Conservation (phyloP, 1,284 basidiomycete genomes). For the Leccinum variabile region DNA sequence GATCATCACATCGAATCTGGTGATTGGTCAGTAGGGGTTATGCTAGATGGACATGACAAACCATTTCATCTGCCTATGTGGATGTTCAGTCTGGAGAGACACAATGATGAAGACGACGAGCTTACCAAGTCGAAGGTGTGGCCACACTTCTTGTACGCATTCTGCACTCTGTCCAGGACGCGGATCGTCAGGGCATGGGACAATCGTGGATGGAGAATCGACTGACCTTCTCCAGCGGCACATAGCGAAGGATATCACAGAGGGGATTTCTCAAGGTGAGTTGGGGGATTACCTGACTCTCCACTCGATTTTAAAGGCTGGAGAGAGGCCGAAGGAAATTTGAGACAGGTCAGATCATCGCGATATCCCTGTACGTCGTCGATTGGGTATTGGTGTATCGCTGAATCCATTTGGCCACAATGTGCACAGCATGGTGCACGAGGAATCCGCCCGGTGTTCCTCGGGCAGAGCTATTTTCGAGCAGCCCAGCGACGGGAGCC, state of each 20-base stretch:
- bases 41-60: constrained; percentile 29
- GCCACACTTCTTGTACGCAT: constrained; percentile 45
- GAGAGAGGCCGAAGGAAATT: constrained; percentile 16
- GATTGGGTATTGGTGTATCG: constrained; percentile 30
- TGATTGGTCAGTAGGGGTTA: constrained; percentile 18
- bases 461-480: constrained; percentile 35
- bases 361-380: constrained; percentile 25
- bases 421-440: constrained; percentile 26
- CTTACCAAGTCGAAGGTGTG: constrained; percentile 59
- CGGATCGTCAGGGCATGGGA: constrained; percentile 1
- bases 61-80: constrained; percentile 56
- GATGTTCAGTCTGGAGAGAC: constrained; percentile 19
- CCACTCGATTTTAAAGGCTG: constrained; percentile 30
- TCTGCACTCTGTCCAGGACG: constrained; percentile 32
- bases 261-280: constrained; percentile 13
- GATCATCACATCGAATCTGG: constrained; percentile 59
- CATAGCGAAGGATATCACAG: constrained; percentile 21
- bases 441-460: constrained; percentile 33
- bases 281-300: neutral
- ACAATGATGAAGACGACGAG: constrained; percentile 11
- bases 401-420: constrained; percentile 20
- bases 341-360: constrained; percentile 24
- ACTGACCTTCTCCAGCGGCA: constrained; percentile 36
- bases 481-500: constrained; percentile 7
- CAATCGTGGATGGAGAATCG: neutral